Base-by-base conservation (phyloP, 306 rosid genomes). In the Styphnolobium japonicum region DNA sequence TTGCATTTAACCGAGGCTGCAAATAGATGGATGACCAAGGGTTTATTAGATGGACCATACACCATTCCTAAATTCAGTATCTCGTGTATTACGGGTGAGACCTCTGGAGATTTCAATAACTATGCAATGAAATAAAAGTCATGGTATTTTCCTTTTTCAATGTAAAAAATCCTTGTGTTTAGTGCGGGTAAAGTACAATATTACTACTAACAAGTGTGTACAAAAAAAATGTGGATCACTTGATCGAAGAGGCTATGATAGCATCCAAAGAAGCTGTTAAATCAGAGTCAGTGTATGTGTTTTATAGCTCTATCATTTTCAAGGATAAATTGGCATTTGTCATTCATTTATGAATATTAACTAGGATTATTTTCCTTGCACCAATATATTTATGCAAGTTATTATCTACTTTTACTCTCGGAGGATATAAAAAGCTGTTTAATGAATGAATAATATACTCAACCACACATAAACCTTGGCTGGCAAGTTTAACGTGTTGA, bases 1-100 rank as follows among this genome's bases (percentile, higher is more conserved):
- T 78, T 84, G 73, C 97, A 91, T 82, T 60, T 89, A 14, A 88
- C 97, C 0, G 94, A 91, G 66, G 89, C 92, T 62, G 97, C 97
- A 40, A 79, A 91, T 86, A 67, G 76, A 40, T 60, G 83, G 79
- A 85, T 93, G 4, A 21, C 91, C 37, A 34, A 10, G n/a, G 85
- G 65, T 49, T 61, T 87, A 40, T 51, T 89, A 70, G 61, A 85
- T 61, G 88, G 86, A 45, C 40, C 81, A 22, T 82, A 85, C 73
- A 82, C 86, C 42, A 62, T 36, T 46, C 88, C 88, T 68, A 66
- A 58, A 48, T 23, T 68, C 62, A 78, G 10, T 43, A 14, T 36
- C 7, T 62, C 56, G 0, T 85, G 84, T 46, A 40, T 29, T 51
- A 27, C 37, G 15, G 15, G 8, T 81, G 70, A 60, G 10, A 73